Percentiles rank a stretch among this genome's conserved stretches.
Conservation (phyloP, 2,329 filamentous ascomycete genomes). For the Arthrinium phaeospermum region DNA sequence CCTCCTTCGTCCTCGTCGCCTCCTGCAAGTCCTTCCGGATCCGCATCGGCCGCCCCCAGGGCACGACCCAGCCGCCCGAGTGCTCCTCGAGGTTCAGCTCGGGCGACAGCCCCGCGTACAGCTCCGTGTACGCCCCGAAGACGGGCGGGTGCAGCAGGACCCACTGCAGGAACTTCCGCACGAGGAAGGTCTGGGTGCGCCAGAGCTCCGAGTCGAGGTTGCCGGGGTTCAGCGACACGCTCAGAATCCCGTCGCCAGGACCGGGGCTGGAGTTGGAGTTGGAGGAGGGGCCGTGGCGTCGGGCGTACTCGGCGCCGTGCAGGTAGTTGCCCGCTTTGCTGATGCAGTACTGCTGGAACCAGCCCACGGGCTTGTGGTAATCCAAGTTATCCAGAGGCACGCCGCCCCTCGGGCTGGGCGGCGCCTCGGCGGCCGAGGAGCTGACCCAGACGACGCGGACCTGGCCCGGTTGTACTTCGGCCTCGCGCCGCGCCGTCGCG, state of each 20-base stretch:
- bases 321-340: slow-evolving; percentile 40
- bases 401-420: slow-evolving; percentile 31
- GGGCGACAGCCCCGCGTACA: slow-evolving; percentile 46
- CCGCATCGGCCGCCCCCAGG: slow-evolving; percentile 49
- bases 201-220: slow-evolving; percentile 36
- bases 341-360: slow-evolving; percentile 32
- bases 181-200: slow-evolving; percentile 28
- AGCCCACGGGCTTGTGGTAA: neutral
- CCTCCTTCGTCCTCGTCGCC: slow-evolving; percentile 37
- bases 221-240: slow-evolving; percentile 35
- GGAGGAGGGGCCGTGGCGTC: slow-evolving; percentile 24
- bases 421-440: slow-evolving; percentile 34
- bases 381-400: slow-evolving; percentile 36
- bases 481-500: slow-evolving; percentile 29
- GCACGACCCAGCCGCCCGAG: slow-evolving; percentile 45
- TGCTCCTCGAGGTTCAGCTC: slow-evolving; percentile 43
- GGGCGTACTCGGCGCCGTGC: slow-evolving; percentile 36
- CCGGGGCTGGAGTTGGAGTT: too few relatives aligned
- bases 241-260: slow-evolving; percentile 30
- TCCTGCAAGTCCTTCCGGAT: slow-evolving; percentile 41
- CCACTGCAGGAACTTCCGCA: slow-evolving; percentile 19
- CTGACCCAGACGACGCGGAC: slow-evolving; percentile 40
- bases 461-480: slow-evolving; percentile 26
- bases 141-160: slow-evolving; percentile 29
- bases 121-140: slow-evolving; percentile 48